Evolutionary conservation across 73 alveolate genomes (phyloP).

Genomic region (Paramecium sexaurelia): DNA sequence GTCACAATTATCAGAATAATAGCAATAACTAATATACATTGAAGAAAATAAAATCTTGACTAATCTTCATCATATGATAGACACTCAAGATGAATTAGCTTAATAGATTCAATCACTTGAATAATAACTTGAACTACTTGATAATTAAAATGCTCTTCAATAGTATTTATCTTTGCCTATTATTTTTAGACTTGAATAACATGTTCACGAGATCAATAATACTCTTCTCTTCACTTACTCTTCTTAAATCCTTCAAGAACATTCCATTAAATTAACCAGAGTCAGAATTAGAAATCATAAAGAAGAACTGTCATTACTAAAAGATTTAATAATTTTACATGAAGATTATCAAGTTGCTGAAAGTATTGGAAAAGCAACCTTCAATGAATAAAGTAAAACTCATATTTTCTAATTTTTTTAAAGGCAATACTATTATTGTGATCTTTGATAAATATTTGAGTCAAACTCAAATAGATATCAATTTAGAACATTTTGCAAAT

Average conservation of each 20-base stretch:
- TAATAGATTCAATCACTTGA: neutral
- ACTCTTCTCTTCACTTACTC: neutral
- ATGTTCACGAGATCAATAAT: neutral
- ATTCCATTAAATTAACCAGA: neutral
- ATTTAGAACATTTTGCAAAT: constrained; percentile 5
- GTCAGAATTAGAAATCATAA: neutral
- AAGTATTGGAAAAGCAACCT: constrained; percentile 19
- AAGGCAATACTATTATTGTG: neutral
- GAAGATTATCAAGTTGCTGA: constrained; percentile 22
- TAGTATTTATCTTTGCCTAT: neutral
- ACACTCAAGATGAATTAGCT: neutral
- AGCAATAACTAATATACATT: neutral
- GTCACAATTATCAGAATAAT: neutral
- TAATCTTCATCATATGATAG: neutral
- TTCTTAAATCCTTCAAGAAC: neutral
- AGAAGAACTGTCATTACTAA: neutral
- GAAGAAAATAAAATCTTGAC: neutral
- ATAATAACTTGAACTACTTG: neutral
- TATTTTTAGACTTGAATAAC: neutral
- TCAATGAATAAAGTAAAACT: neutral
- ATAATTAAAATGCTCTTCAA: neutral
- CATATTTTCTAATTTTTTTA: neutral
- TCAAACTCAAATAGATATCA: neutral
- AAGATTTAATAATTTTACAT: neutral
- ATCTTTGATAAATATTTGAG: neutral